phyloP scores from a whole-genome alignment of 352 stramenopile genomes.

The Pythium periplocum region DNA sequence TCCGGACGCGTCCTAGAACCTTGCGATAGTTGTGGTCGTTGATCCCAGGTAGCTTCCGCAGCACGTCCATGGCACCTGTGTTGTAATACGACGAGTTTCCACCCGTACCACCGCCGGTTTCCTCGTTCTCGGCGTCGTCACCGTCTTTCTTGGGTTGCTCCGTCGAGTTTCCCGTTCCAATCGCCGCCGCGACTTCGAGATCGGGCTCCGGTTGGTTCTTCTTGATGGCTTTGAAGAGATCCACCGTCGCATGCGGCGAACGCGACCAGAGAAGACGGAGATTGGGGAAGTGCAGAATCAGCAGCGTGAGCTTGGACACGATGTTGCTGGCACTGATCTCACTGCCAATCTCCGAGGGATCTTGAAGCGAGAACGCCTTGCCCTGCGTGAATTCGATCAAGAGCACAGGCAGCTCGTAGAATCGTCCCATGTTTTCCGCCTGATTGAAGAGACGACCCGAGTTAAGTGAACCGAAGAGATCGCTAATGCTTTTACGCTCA shows the following conservation, averaged over 20 bases:
- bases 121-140: background rate
- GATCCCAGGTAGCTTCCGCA: conserved; percentile 95
- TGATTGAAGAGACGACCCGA: conserved; percentile 96
- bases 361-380: conserved; percentile 84
- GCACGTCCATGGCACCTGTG: conserved; percentile 89
- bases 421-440: conserved; percentile 76
- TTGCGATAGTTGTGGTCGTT: conserved; percentile 90
- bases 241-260: conserved; percentile 87
- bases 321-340: conserved; percentile 93
- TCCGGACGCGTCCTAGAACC: conserved; percentile 62
- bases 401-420: conserved; percentile 89
- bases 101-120: no score
- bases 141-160: background rate
- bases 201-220: conserved; percentile 82
- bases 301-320: conserved; percentile 92
- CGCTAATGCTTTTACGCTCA: conserved; percentile 93
- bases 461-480: conserved; percentile 96
- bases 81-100: conserved; percentile 66
- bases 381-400: conserved; percentile 95
- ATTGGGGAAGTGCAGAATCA: conserved; percentile 93
- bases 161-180: conserved; percentile 37
- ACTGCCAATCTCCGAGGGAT: conserved; percentile 84
- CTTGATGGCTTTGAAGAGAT: conserved; percentile 82
- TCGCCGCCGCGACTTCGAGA: conserved; percentile 56
- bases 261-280: conserved; percentile 95